phyloP scores from a whole-genome alignment of 2,329 filamentous ascomycete genomes.

The Chalaropsis thielavioides region DNA sequence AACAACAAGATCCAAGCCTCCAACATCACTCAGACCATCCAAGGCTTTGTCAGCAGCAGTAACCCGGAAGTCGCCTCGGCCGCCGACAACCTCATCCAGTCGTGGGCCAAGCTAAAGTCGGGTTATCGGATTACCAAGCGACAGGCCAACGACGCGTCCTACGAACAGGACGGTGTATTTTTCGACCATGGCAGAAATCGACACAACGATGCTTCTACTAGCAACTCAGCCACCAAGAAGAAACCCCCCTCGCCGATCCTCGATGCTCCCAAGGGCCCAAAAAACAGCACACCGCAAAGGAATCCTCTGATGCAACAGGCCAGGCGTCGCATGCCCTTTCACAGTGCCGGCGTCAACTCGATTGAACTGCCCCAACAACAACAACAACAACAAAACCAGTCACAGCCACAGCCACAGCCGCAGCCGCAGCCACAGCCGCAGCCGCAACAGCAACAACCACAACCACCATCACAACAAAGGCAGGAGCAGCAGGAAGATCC shows the following conservation, averaged over 20 bases:
- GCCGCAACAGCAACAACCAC: background rate
- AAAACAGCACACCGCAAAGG: conserved; percentile 43
- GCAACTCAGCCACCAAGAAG: conserved; percentile 31
- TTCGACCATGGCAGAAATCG: conserved; percentile 8
- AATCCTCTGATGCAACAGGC: conserved; percentile 22
- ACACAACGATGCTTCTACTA: conserved; percentile 16
- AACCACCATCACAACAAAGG: conserved; percentile 3
- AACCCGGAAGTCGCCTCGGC: conserved; percentile 62
- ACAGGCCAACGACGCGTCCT: conserved; percentile 35
- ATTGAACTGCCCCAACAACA: conserved; percentile 24
- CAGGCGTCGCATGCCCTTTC: conserved; percentile 29
- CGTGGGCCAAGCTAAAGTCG: conserved; percentile 80
- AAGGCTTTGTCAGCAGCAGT: conserved; percentile 49
- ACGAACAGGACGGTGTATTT: conserved; percentile 12
- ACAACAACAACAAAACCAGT: background rate
- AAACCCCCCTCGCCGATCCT: conserved; percentile 43
- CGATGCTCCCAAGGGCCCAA: conserved; percentile 43
- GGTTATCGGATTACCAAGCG: conserved; percentile 87
- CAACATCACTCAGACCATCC: conserved; percentile 75
- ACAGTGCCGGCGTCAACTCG: conserved; percentile 26
- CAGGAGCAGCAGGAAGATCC: conserved; percentile 25
- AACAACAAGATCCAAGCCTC: conserved; percentile 96
- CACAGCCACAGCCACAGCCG: background rate
- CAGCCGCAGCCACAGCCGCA: background rate
- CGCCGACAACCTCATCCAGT: conserved; percentile 56